Evolutionary conservation across 2,329 filamentous ascomycete species (phyloP).

Genomic region (Corinectria fuckeliana): DNA sequence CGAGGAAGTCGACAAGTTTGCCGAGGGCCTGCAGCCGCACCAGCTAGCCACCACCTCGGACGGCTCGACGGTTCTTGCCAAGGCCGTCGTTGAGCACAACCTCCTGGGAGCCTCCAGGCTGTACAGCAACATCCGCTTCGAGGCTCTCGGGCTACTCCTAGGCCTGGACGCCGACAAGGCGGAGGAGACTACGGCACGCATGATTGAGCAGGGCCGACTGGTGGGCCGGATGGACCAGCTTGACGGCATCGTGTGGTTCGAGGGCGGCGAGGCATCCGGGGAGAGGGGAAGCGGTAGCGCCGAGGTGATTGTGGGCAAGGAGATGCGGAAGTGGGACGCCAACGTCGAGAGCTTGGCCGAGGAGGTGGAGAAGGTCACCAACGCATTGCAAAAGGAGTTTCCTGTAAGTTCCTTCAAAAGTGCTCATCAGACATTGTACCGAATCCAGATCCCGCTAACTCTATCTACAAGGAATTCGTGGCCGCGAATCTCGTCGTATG

Average conservation of each 20-base stretch:
- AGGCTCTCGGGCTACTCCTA: slow-evolving; percentile 77
- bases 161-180: slow-evolving; percentile 81
- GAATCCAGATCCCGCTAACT: slow-evolving; percentile 13
- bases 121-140: slow-evolving; percentile 79
- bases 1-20: slow-evolving; percentile 86
- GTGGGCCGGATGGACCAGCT: slow-evolving; percentile 94
- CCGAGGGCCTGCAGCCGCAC: slow-evolving; percentile 79
- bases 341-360: slow-evolving; percentile 88
- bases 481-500: slow-evolving; percentile 56
- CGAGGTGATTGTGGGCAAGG: slow-evolving; percentile 67
- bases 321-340: slow-evolving; percentile 85
- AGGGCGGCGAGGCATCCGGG: slow-evolving; percentile 72
- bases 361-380: slow-evolving; percentile 87
- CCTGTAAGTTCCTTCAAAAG: slow-evolving; percentile 56
- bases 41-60: slow-evolving; percentile 90
- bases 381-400: slow-evolving; percentile 79
- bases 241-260: slow-evolving; percentile 85
- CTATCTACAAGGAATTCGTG: slow-evolving; percentile 58
- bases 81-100: slow-evolving; percentile 96
- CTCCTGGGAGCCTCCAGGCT: slow-evolving; percentile 82
- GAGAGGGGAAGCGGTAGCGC: slow-evolving; percentile 72
- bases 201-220: slow-evolving; percentile 94
- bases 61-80: slow-evolving; percentile 89
- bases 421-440: not conserved
- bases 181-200: slow-evolving; percentile 88